phyloP scores from a whole-genome alignment of 345 rosid species.

The Boechera retrofracta region DNA sequence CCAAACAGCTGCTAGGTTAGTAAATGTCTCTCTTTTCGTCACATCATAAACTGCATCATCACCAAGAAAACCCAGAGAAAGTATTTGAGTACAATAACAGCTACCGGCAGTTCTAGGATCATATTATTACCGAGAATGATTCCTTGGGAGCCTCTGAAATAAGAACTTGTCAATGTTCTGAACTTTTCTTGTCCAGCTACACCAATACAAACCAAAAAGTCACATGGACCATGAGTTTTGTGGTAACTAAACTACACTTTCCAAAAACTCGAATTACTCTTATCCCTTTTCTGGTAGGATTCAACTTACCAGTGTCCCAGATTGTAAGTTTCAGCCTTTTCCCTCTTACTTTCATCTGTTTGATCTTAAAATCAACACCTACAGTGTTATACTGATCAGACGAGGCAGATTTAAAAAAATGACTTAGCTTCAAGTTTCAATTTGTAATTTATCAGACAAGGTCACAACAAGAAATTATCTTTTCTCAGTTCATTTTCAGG shows the following conservation, averaged over 20 bases:
- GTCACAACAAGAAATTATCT: background rate
- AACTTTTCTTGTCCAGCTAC: slow-evolving; percentile 98
- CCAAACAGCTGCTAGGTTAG: slow-evolving; percentile 81
- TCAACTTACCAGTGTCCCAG: slow-evolving; percentile 87
- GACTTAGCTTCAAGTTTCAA: slow-evolving; percentile 1
- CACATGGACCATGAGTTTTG: slow-evolving; percentile 9
- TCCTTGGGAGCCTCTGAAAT: slow-evolving; percentile 95
- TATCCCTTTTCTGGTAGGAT: background rate
- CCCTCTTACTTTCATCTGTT: slow-evolving; percentile 66
- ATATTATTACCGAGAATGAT: slow-evolving; percentile 74
- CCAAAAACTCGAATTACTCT: background rate
- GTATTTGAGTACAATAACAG: slow-evolving; percentile 3
- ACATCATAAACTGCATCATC: slow-evolving; percentile 77
- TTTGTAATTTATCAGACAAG: background rate
- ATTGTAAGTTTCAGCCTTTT: slow-evolving; percentile 88
- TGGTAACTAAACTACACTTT: background rate
- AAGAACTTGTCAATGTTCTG: slow-evolving; percentile 80
- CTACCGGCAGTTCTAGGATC: background rate
- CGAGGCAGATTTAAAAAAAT: background rate
- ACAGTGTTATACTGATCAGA: slow-evolving; percentile 26
- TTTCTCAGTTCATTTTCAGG: background rate
- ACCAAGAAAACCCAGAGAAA: slow-evolving; percentile 16
- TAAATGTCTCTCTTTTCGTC: slow-evolving; percentile 78
- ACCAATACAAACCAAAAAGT: slow-evolving; percentile 34
- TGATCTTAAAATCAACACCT: slow-evolving; percentile 98